Percentiles rank a stretch among this genome's conserved stretches.
phyloP scores from a whole-genome alignment of 352 stramenopile species.

The Globisporangium sylvaticum region DNA sequence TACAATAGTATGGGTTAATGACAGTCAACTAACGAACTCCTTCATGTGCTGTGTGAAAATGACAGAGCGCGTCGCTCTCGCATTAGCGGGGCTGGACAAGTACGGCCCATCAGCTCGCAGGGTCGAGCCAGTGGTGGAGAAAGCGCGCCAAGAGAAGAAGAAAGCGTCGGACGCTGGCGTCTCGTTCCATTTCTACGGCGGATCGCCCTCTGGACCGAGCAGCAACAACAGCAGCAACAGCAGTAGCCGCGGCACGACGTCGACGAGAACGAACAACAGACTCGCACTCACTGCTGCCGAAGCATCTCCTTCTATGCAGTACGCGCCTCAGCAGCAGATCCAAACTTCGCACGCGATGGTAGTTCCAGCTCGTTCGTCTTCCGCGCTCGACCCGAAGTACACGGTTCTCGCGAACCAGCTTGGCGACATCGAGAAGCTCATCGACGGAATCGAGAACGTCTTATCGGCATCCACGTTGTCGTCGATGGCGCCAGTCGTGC shows the following conservation, averaged over 20 bases:
- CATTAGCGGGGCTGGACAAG: conserved; percentile 10
- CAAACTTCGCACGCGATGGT: conserved; percentile 18
- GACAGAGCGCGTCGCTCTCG: conserved; percentile 21
- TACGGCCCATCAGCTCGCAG: conserved; percentile 9
- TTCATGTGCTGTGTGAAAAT: background rate
- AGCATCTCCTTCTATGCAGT: background rate
- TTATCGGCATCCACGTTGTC: conserved; percentile 34
- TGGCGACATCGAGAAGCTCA: conserved; percentile 53
- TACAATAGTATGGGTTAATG: too few species aligned
- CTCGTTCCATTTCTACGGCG: conserved; percentile 61
- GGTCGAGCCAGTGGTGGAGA: conserved; percentile 23
- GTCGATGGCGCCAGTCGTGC: conserved; percentile 33
- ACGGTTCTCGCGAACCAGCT: conserved; percentile 38
- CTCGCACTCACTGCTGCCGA: conserved; percentile 24
- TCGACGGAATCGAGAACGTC: conserved; percentile 49
- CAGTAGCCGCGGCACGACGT: conserved; percentile 1
- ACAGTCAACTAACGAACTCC: too few species aligned
- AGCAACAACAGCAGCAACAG: background rate
- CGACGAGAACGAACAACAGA: conserved; percentile 13
- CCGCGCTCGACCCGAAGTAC: conserved; percentile 28
- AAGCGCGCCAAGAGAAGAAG: conserved; percentile 14
- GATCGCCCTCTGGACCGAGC: conserved; percentile 8
- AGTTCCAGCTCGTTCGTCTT: conserved; percentile 6
- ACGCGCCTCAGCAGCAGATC: background rate
- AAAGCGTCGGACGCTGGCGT: conserved; percentile 32